Evolutionary conservation across 225 moss, liverwort and hornwort genomes (phyloP).

Genomic region (Asterella californica): DNA sequence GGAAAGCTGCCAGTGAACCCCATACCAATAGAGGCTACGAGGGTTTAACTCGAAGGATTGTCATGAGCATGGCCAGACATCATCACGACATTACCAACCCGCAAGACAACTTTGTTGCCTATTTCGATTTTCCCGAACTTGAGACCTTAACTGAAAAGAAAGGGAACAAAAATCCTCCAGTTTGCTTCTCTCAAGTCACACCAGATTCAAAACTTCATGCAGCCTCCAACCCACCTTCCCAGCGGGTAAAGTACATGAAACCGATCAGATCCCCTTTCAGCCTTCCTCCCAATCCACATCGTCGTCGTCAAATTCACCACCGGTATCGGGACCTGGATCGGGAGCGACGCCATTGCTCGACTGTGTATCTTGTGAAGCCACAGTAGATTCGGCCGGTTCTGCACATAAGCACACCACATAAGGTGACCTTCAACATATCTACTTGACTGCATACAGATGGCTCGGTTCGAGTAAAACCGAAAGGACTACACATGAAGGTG

Average conservation of each 20-base stretch:
- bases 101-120: constrained; percentile 15
- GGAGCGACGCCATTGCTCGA: constrained; percentile 36
- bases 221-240: neutral
- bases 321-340: constrained; percentile 21
- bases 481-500: neutral
- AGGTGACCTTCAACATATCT: neutral
- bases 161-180: neutral
- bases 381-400: constrained; percentile 19
- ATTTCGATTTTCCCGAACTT: neutral
- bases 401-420: neutral
- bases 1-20: neutral
- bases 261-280: constrained; percentile 13
- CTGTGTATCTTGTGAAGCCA: constrained; percentile 16
- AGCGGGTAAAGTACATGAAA: neutral
- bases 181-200: neutral
- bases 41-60: neutral
- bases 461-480: neutral
- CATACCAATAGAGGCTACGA: neutral
- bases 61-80: constrained; percentile 3
- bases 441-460: neutral
- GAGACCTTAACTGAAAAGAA: constrained; percentile 1
- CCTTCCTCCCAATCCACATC: constrained; percentile 90
- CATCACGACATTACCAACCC: constrained; percentile 9
- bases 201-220: constrained; percentile 1
- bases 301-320: constrained; percentile 60